Evolutionary conservation across 192 early-diverging fungal genomes (phyloP).

Genomic region (Chytriomyces sp.): DNA sequence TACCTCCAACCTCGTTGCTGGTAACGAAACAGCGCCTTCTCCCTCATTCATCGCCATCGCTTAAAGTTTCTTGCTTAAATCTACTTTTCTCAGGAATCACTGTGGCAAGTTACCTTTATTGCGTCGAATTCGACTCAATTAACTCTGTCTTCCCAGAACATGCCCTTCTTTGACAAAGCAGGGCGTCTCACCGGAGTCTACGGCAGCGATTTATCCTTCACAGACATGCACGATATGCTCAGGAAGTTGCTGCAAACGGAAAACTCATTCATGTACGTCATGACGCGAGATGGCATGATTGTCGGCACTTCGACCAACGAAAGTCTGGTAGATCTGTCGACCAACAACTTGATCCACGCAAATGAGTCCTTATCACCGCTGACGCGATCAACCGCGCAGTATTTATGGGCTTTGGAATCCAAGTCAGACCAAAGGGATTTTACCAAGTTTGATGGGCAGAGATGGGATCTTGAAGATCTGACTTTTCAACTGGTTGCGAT

Average conservation of each 20-base stretch:
- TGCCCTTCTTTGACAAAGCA: neutral
- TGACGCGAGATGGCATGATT: conserved; percentile 1
- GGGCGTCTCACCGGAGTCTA: neutral
- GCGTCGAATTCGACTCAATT: neutral
- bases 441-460: neutral
- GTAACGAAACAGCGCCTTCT: neutral
- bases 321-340: neutral
- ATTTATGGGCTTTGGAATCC: too few species aligned
- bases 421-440: neutral
- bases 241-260: neutral
- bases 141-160: neutral
- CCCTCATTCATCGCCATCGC: neutral
- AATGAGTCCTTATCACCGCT: neutral
- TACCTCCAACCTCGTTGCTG: neutral
- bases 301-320: conserved; percentile 15
- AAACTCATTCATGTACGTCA: conserved; percentile 12
- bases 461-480: neutral
- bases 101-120: neutral
- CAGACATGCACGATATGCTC: conserved; percentile 6
- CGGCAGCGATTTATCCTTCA: neutral
- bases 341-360: neutral
- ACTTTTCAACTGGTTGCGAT: neutral
- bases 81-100: neutral
- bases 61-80: neutral
- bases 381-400: neutral